A percentile compares a stretch with the other conserved stretches of the same genome.
Evolutionary conservation across 306 rosid genomes (phyloP).

Genomic region (Cyamopsis tetragonoloba): DNA sequence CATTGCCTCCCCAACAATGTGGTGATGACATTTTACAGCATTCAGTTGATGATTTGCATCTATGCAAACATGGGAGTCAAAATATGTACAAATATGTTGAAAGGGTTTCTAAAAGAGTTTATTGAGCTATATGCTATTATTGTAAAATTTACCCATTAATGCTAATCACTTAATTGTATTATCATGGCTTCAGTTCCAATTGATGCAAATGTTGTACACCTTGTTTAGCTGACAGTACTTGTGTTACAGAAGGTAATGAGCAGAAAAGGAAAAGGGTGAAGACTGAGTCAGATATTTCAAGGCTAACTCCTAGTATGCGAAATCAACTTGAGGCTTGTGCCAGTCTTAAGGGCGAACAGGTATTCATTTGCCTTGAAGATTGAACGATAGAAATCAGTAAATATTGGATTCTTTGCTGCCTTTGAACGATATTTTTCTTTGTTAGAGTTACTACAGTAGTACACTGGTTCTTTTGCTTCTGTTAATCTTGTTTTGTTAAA

Average conservation of each 20-base stretch:
- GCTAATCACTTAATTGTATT: slow-evolving; percentile 15
- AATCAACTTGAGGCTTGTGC: slow-evolving; percentile 70
- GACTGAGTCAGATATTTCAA: slow-evolving; percentile 73
- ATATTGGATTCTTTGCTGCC: background rate
- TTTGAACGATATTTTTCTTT: background rate
- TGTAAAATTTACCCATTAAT: background rate
- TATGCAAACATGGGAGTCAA: background rate
- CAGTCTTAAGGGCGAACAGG: slow-evolving; percentile 93
- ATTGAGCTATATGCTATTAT: background rate
- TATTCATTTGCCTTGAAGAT: slow-evolving; percentile 25
- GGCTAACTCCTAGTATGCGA: slow-evolving; percentile 58
- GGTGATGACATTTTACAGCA: slow-evolving; percentile 15
- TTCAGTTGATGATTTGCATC: slow-evolving; percentile 20
- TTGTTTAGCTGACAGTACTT: slow-evolving; percentile 33
- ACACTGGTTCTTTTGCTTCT: slow-evolving; percentile 15
- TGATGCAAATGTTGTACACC: slow-evolving; percentile 6
- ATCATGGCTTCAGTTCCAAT: slow-evolving; percentile 1
- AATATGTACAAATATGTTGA: slow-evolving; percentile 8
- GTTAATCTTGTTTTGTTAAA: background rate
- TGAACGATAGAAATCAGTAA: background rate
- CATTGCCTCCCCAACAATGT: slow-evolving; percentile 7
- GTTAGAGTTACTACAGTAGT: background rate
- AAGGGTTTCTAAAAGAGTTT: background rate
- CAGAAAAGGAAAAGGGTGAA: slow-evolving; percentile 84
- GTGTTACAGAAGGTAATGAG: slow-evolving; percentile 77